These are phyloP conservation scores for Cladosporium austrohemisphaericum DNA, from an alignment of 2,329 filamentous ascomycete species.

Conservation along the genomic window DNA sequence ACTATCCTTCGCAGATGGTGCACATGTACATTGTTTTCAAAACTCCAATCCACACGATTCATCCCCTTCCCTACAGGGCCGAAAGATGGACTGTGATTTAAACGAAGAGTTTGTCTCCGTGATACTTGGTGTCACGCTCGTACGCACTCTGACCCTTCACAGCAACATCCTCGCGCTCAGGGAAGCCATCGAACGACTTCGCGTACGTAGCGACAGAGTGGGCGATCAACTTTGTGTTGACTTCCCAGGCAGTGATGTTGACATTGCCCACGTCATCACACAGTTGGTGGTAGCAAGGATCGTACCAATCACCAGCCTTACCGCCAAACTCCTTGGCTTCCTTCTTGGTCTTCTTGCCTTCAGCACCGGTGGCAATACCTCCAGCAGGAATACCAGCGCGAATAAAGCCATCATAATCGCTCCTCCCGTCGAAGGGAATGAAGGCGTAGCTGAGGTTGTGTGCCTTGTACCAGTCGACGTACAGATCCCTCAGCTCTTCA, in stretches of 20 bases:
- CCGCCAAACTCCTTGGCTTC: conserved; percentile 36
- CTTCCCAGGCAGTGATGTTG: conserved; percentile 33
- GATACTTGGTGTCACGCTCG: conserved; percentile 20
- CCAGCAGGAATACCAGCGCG: conserved; percentile 36
- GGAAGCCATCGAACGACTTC: conserved; percentile 34
- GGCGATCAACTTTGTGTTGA: conserved; percentile 38
- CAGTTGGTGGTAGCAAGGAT: conserved; percentile 36
- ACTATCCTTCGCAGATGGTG: too few relatives aligned
- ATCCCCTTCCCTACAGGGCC: too few relatives aligned
- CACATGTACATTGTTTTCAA: too few relatives aligned
- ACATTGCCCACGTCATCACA: conserved; percentile 36
- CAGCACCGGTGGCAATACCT: conserved; percentile 37
- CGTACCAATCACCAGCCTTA: conserved; percentile 33
- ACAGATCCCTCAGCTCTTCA: conserved; percentile 44
- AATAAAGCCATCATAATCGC: conserved; percentile 37
- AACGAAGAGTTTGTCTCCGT: conserved; percentile 20
- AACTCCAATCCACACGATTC: too few relatives aligned
- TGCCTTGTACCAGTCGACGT: conserved; percentile 31
- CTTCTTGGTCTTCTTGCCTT: conserved; percentile 36
- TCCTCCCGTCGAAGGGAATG: conserved; percentile 35
- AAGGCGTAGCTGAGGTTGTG: conserved; percentile 30
- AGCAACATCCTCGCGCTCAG: conserved; percentile 19
- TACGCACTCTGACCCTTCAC: conserved; percentile 12
- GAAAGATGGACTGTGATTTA: too few relatives aligned
- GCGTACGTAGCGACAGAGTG: conserved; percentile 34